Base-by-base conservation (phyloP, 2,329 filamentous ascomycete species). In the Coniochaeta ligniaria region DNA sequence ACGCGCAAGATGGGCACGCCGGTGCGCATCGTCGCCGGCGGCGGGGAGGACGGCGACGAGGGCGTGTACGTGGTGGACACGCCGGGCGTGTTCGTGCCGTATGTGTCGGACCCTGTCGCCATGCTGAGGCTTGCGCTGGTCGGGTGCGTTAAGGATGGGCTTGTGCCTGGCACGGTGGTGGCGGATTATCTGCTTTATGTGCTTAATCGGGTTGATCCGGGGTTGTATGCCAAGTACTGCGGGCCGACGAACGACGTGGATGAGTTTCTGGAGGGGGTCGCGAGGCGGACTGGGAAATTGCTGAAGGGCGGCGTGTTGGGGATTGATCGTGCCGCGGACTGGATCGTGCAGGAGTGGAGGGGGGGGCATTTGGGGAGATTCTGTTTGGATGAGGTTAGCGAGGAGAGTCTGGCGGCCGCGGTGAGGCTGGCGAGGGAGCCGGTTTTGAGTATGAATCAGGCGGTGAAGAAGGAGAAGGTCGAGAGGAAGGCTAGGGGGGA, bases 91-190 rank as follows among this genome's bases (percentile, higher is more conserved):
- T 99, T 98, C 73, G 85, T 97, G 62, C 95, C 95, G 0, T 96
- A 96, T 72, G 89, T 98, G 31, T 83, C 88, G 0, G 85, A 96
- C 69, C 83, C 90, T 17, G 89, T 95, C 71, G 85, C 87, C 54
- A 99, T 99, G 95, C 80, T 99, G 64, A 98, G 96, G 75, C 83
- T 99, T n/a, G 89, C 93, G 1, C 83, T 98, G 0, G 92, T 91
- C 58, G 92, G 94, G 22, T 91, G 89, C 72, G 92, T 99, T 60
- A 96, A 96, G 73, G 92, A 96, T 72, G 90, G 89, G 0, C 82
- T 98, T 41, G 87, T 99, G 59, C 83, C 88, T 1, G 82, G 88
- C 17, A 84, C 90, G 61, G 90, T 90, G 26, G 76, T 98, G 12
- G 93, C 90, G 36, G 95, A 99, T 71, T 99, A 96, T 73, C 80